Conservation (phyloP, 2,329 filamentous ascomycete species). For the Knufia petricola region DNA sequence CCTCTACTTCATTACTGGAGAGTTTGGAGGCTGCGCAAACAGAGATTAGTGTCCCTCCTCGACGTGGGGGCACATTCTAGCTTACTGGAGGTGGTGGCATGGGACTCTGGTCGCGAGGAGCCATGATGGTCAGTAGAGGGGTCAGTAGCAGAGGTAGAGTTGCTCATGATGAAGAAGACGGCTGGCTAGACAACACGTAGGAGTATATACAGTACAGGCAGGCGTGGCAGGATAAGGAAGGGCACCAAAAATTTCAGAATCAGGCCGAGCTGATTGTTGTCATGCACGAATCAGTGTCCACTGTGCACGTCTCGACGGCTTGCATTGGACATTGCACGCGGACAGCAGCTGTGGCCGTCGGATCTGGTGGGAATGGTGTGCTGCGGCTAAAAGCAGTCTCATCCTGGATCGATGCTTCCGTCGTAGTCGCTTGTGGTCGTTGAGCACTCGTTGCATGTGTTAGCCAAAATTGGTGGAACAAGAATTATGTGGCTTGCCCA, state of each 20-base stretch:
- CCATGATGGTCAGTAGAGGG: slow-evolving; percentile 15
- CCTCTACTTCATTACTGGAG: slow-evolving; percentile 20
- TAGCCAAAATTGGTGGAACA: slow-evolving; percentile 1
- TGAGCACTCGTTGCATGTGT: slow-evolving; percentile 9
- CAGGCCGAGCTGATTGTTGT: slow-evolving; percentile 7
- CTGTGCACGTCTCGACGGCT: background rate
- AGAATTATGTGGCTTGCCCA: slow-evolving; percentile 4
- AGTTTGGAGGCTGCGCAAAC: slow-evolving; percentile 21
- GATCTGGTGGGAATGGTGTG: slow-evolving; percentile 7
- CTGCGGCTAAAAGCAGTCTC: background rate
- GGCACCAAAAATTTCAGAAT: background rate
- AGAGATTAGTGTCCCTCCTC: background rate
- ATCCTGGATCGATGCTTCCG: background rate
- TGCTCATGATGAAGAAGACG: slow-evolving; percentile 20
- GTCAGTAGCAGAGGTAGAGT: slow-evolving; percentile 11
- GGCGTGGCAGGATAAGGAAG: slow-evolving; percentile 4
- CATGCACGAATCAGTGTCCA: slow-evolving; percentile 1
- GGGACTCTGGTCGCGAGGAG: slow-evolving; percentile 23
- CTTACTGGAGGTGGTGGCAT: slow-evolving; percentile 23
- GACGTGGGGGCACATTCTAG: slow-evolving; percentile 6
- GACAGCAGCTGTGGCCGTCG: background rate
- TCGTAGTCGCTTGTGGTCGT: background rate
- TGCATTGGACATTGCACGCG: background rate
- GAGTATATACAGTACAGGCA: slow-evolving; percentile 7
- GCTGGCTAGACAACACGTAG: slow-evolving; percentile 10